phyloP scores from a whole-genome alignment of 179 eudicot species.

The Vitellaria paradoxa region DNA sequence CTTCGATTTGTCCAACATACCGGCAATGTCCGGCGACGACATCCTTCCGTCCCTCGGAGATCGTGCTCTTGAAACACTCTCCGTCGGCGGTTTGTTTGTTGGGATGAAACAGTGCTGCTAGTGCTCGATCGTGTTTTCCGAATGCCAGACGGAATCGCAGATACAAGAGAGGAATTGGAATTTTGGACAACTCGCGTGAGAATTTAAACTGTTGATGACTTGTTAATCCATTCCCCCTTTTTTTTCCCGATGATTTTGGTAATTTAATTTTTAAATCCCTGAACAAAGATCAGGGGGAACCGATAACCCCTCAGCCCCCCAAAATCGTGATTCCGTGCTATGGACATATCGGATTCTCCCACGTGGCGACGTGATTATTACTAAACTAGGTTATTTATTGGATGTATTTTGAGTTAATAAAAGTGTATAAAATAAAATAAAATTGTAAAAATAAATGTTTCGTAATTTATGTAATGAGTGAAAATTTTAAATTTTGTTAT shows the following conservation, averaged over 20 bases:
- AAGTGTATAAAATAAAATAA: too few relatives aligned
- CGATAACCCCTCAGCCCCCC: not conserved
- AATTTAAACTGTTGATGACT: not conserved
- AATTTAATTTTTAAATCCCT: not conserved
- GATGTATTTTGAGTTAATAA: too few relatives aligned
- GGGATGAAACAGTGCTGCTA: not conserved
- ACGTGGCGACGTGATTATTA: too few relatives aligned
- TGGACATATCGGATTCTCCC: not conserved
- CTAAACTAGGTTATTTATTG: too few relatives aligned
- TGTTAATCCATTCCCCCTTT: not conserved
- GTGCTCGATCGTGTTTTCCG: not conserved
- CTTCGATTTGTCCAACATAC: conserved; percentile 54
- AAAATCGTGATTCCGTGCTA: not conserved
- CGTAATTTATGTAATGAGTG: too few relatives aligned
- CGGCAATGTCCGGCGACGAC: conserved; percentile 58
- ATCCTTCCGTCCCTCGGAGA: conserved; percentile 16
- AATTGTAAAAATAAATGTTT: too few relatives aligned
- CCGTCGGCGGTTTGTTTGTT: not conserved
- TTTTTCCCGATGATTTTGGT: not conserved
- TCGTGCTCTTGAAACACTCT: not conserved
- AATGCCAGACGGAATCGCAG: not conserved
- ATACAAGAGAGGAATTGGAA: not conserved
- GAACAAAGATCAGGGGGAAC: not conserved
- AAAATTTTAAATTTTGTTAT: too few relatives aligned
- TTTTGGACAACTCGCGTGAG: not conserved